These are phyloP conservation scores for Gaertneriomyces sp. DNA, from an alignment of 192 early-diverging fungal species.

Conservation along the genomic window DNA sequence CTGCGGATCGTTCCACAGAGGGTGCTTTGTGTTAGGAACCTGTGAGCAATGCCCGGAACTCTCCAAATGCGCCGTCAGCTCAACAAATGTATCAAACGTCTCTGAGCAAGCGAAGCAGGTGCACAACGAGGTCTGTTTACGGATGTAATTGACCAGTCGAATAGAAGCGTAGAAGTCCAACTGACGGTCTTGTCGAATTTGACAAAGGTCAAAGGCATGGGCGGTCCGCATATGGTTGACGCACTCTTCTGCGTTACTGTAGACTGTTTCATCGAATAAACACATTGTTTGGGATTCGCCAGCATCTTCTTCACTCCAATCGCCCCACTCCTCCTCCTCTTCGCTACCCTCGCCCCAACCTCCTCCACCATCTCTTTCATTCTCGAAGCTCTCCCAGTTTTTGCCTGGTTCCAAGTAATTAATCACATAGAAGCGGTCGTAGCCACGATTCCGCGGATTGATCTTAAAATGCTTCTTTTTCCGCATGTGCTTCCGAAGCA, in stretches of 20 bases:
- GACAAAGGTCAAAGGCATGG: slow-evolving; percentile 75
- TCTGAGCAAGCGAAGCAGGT: slow-evolving; percentile 69
- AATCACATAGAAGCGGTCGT: slow-evolving; percentile 92
- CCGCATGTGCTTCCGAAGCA: slow-evolving; percentile 94
- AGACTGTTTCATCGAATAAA: slow-evolving; percentile 71
- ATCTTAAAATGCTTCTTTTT: slow-evolving; percentile 99
- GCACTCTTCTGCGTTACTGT: slow-evolving; percentile 56
- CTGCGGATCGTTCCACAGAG: slow-evolving; percentile 73
- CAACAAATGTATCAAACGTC: slow-evolving; percentile 40
- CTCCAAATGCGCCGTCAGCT: slow-evolving; percentile 62
- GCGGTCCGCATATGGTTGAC: slow-evolving; percentile 68
- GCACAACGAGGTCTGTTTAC: slow-evolving; percentile 56
- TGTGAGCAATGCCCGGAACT: slow-evolving; percentile 21
- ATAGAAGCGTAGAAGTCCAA: slow-evolving; percentile 86
- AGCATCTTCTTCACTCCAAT: slow-evolving; percentile 47
- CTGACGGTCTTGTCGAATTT: slow-evolving; percentile 31
- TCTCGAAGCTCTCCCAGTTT: slow-evolving; percentile 86
- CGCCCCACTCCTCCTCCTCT: slow-evolving; percentile 51
- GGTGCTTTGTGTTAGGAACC: slow-evolving; percentile 13
- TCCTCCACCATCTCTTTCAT: slow-evolving; percentile 56
- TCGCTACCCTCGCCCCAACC: slow-evolving; percentile 54
- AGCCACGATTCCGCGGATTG: slow-evolving; percentile 80
- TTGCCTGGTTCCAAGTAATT: slow-evolving; percentile 89
- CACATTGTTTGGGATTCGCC: slow-evolving; percentile 79
- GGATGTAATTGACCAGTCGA: slow-evolving; percentile 80